A percentile compares a stretch with the other conserved stretches of the same genome.
Conservation (phyloP, 305 asterid genomes). For the Fraxinus ornus region DNA sequence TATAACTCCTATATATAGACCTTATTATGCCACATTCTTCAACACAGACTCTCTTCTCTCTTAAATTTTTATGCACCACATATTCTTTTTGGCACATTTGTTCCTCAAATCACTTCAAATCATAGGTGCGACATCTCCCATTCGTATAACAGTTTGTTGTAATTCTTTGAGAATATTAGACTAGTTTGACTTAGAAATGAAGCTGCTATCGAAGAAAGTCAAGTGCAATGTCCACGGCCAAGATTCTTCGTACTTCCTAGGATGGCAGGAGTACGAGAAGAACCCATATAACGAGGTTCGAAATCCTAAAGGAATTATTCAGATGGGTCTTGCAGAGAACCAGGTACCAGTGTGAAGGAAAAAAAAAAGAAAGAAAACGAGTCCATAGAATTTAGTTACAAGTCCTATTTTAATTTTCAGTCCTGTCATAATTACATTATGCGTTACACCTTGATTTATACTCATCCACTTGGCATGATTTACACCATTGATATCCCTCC, state of each 20-base stretch:
- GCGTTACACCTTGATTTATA: no score
- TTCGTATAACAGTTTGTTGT: not conserved
- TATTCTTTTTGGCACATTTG: slow-evolving; percentile 13
- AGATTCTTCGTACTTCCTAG: slow-evolving; percentile 57
- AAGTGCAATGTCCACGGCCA: slow-evolving; percentile 54
- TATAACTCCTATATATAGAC: slow-evolving; percentile 36
- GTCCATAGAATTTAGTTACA: not conserved
- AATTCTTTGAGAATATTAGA: not conserved
- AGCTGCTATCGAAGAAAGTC: slow-evolving; percentile 43
- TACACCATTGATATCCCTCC: no score
- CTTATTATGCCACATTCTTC: slow-evolving; percentile 12
- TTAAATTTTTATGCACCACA: not conserved
- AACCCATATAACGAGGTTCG: slow-evolving; percentile 44
- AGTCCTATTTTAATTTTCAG: not conserved
- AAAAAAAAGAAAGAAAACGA: not conserved
- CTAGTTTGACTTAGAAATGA: slow-evolving; percentile 18
- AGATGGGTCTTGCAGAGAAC: slow-evolving; percentile 64
- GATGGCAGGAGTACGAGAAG: slow-evolving; percentile 62
- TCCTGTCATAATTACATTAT: no score
- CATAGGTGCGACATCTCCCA: not conserved
- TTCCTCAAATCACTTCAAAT: not conserved
- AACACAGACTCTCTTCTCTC: not conserved
- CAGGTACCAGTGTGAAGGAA: slow-evolving; percentile 25
- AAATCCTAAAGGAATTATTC: slow-evolving; percentile 53
- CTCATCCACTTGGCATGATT: no score